Evolutionary conservation across 495 filamentous ascomycete species (phyloP).

Genomic region (Penicillium egyptiacum): DNA sequence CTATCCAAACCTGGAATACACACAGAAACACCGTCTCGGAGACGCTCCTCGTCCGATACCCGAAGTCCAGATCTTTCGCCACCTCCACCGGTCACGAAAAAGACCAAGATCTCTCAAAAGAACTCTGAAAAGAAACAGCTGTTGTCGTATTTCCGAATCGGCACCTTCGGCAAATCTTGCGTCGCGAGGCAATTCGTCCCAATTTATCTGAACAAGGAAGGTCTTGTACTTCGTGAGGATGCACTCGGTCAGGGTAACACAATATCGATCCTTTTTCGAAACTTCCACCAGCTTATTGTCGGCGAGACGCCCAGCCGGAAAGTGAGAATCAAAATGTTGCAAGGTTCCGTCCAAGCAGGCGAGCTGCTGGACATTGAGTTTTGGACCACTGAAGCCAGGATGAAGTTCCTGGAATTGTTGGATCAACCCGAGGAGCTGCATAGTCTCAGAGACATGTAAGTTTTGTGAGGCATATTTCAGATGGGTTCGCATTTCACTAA

Average conservation of each 20-base stretch:
- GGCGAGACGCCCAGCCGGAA: conserved; percentile 33
- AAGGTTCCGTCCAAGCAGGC: conserved; percentile 15
- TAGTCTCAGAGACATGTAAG: conserved; percentile 26
- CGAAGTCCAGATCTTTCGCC: conserved; percentile 30
- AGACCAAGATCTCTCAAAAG: conserved; percentile 20
- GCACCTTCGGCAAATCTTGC: conserved; percentile 16
- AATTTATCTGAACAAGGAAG: conserved; percentile 19
- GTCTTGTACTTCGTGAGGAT: conserved; percentile 13
- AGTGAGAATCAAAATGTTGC: conserved; percentile 36
- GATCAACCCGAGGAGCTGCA: conserved; percentile 2
- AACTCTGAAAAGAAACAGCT: neutral
- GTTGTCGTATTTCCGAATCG: conserved; percentile 28
- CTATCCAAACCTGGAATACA: neutral
- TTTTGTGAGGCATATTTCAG: neutral
- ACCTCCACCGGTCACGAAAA: conserved; percentile 15
- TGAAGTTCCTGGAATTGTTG: conserved; percentile 21
- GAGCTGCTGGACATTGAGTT: conserved; percentile 43
- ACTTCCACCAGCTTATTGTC: conserved; percentile 21
- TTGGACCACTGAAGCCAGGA: conserved; percentile 19
- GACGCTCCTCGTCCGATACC: conserved; percentile 38
- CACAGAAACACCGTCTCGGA: conserved; percentile 8
- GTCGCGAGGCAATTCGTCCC: conserved; percentile 2
- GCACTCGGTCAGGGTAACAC: neutral
- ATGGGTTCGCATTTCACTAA: conserved; percentile 9
- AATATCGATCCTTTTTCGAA: conserved; percentile 19